A percentile compares a stretch with the other conserved stretches of the same genome.
Conservation (phyloP, 2,329 filamentous ascomycete species). For the Neoascochyta sp. region DNA sequence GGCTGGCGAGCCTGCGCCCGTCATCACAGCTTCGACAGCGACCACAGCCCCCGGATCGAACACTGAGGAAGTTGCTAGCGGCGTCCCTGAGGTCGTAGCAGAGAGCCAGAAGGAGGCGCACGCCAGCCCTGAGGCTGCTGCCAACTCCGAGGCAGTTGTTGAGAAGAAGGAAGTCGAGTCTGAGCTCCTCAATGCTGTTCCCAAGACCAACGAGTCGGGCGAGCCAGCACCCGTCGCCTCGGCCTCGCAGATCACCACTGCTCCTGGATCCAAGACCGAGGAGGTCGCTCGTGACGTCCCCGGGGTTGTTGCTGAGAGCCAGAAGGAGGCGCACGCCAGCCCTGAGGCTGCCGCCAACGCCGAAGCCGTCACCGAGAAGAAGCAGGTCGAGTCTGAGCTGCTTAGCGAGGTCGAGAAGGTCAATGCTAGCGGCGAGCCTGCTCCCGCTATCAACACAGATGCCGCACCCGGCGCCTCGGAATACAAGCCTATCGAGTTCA, state of each 20-base stretch:
- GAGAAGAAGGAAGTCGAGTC: conserved; percentile 69
- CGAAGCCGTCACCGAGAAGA: conserved; percentile 66
- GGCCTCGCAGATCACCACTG: conserved; percentile 38
- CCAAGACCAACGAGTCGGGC: conserved; percentile 40
- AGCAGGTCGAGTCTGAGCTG: conserved; percentile 66
- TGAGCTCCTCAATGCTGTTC: conserved; percentile 65
- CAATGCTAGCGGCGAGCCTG: conserved; percentile 10
- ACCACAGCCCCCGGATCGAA: conserved; percentile 8
- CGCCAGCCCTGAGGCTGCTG: conserved; percentile 62
- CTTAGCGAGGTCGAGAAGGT: conserved; percentile 33
- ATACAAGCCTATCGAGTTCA: conserved; percentile 5
- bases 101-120: conserved; percentile 67
- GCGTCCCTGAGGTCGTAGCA: conserved; percentile 59
- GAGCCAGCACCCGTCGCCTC: conserved; percentile 44
- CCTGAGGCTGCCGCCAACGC: conserved; percentile 64
- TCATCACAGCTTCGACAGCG: conserved; percentile 14
- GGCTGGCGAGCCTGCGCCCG: conserved; percentile 36
- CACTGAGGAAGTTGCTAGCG: conserved; percentile 31
- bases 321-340: conserved; percentile 58
- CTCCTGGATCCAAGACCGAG: conserved; percentile 15
- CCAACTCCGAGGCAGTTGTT: conserved; percentile 59
- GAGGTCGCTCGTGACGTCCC: conserved; percentile 43
- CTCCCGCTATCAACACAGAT: conserved; percentile 4
- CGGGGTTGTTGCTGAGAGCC: conserved; percentile 65
- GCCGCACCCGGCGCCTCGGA: conserved; percentile 5